Evolutionary conservation across 2,329 filamentous ascomycete species (phyloP), one percentile per base, ranked within the genome.

Genomic region (Colletotrichum shisoi): DNA sequence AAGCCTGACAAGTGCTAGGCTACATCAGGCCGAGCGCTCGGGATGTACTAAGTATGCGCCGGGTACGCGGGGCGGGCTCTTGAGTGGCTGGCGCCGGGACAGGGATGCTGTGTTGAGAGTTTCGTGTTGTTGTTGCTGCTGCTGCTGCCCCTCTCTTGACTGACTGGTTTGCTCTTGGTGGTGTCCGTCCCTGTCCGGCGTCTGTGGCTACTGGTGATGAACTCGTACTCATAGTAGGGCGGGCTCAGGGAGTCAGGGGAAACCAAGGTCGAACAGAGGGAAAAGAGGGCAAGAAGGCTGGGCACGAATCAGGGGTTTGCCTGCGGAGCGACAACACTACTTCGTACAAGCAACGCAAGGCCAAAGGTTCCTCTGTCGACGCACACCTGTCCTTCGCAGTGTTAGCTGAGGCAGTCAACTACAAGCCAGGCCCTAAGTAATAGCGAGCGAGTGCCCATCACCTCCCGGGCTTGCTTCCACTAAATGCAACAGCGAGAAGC

Each of bases 31-130:
- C 42, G 8, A 40, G n/a, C 44, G 34, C 37, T 64, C 61, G 61
- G 64, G 64, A 67, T 49, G 61, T 42, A n/a, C n/a, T n/a, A n/a
- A n/a, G n/a, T n/a, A 64, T 56, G 61, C 54, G 61, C 64, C 64
- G 64, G 64, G 39, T 51, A 56, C 54, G 57, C 63, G 64, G 61
- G 61, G 24, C 61, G 64, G 64, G 40, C 49, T 59, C 39, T 63
- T 45, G 21, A 54, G 19, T 54, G 60, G 60, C 54, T 44, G 42
- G 3, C 15, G 8, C 39, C 12, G 21, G 19, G 42, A 34, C 42
- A n/a, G n/a, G 54, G 54, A 15, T 46, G 44, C 40, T 15, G 60
- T 51, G 60, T 67, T 46, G 59, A 40, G 12, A 40, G 52, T 45
- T 53, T 61, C 13, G 49, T 19, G 27, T 42, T 15, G 6, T 13